Evolutionary conservation across 1,284 basidiomycete genomes (phyloP), one percentile per base, ranked within the genome.

Genomic region (Boletellus deceptivus): DNA sequence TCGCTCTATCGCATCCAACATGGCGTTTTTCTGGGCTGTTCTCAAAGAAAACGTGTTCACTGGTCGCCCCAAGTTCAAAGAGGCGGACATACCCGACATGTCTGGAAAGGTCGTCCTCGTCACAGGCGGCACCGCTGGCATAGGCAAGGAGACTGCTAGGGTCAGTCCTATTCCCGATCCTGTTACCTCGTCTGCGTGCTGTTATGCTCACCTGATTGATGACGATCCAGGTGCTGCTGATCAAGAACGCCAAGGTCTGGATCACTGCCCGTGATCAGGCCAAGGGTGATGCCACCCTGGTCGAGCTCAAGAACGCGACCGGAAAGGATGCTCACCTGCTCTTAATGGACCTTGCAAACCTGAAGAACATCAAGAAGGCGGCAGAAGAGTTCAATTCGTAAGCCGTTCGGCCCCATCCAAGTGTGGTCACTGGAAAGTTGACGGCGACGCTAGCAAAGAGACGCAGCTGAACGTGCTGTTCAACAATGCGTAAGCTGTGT

Each of bases 241-340:
- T 63, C 6, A 76, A 77, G 53, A 79, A 82, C 34, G 84, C 84
- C 13, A 84, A 76, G 53, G 86, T 90, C 0, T 88, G 86, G 62
- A 71, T 88, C 11, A 82, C 80, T 2, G 74, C 75, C 8, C 74
- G 86, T 16, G 77, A 70, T 56, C 60, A 69, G 48, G 56, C 67
- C n/a, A 82, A 78, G 53, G 82, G 76, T 0, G 55, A 72, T 27
- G 68, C 65, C 0, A 80, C 81, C 0, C 81, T 89, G 43, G 59
- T 65, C n/a, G 71, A 78, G 33, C 72, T 88, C 43, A 74, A 74
- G 58, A 33, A 63, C 1, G 64, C 64, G 40, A 79, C 75, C 0
- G 69, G 75, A 2, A 75, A 74, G 40, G 73, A 77, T 36, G 74
- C 74, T 1, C 52, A 80, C 17, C 82, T 81, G 55, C 59, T 90